Percentiles rank a stretch among this genome's conserved stretches.
phyloP scores from a whole-genome alignment of 73 alveolate species.

The Tetrahymena thermophila region DNA sequence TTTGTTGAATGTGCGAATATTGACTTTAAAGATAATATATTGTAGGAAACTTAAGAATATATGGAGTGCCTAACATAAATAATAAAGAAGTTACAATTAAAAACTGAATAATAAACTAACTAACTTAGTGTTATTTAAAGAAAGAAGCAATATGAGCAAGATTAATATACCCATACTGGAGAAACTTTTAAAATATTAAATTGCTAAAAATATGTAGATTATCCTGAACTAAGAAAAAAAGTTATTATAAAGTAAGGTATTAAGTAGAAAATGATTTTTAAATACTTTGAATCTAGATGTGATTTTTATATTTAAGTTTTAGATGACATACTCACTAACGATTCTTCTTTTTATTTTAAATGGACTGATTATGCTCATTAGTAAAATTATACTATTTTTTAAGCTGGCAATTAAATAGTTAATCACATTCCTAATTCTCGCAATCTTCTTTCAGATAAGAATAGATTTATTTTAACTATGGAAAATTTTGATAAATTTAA shows the following conservation, averaged over 20 bases:
- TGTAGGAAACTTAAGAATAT: neutral
- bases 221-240: neutral
- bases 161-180: neutral
- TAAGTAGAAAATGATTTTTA: neutral
- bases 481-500: neutral
- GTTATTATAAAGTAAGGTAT: neutral
- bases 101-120: neutral
- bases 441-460: neutral
- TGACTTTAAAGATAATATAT: neutral
- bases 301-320: neutral
- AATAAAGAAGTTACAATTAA: neutral
- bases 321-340: neutral
- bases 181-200: neutral
- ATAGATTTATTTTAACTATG: neutral
- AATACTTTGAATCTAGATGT: neutral
- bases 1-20: neutral
- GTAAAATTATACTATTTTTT: neutral
- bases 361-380: neutral
- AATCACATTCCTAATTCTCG: neutral
- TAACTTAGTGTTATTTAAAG: neutral
- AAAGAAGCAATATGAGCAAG: neutral
- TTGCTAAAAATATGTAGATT: neutral
- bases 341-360: neutral
- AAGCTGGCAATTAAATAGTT: neutral
- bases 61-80: neutral